These are phyloP conservation scores for Erodium trifolium DNA, from an alignment of 441 rosid genomes.

Conservation along the genomic window DNA sequence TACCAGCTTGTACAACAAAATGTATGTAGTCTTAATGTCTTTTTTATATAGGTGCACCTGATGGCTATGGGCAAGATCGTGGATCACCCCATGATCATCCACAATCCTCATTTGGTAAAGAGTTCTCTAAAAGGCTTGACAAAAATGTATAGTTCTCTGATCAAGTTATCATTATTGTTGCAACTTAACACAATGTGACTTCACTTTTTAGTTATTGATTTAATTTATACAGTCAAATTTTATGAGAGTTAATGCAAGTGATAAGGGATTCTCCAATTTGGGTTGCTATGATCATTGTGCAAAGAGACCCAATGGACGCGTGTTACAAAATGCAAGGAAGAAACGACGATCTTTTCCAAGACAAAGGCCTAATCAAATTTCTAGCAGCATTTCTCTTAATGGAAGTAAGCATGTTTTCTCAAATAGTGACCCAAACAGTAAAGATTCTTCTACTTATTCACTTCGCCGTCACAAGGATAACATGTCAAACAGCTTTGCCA, in stretches of 20 bases:
- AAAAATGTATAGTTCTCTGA: constrained; percentile 37
- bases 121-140: constrained; percentile 38
- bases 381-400: constrained; percentile 22
- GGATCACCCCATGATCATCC: constrained; percentile 13
- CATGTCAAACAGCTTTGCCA: background rate
- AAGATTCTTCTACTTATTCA: constrained; percentile 19
- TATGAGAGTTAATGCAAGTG: background rate
- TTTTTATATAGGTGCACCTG: background rate
- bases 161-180: constrained; percentile 16
- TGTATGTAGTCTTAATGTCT: background rate
- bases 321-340: constrained; percentile 21
- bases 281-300: constrained; percentile 25
- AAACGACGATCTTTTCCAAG: constrained; percentile 30
- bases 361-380: constrained; percentile 21
- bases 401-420: constrained; percentile 17
- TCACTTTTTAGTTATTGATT: constrained; percentile 18
- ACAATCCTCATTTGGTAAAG: constrained; percentile 37
- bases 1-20: background rate
- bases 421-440: too few relatives aligned
- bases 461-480: constrained; percentile 20
- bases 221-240: constrained; percentile 36
- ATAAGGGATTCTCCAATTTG: constrained; percentile 31
- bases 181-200: constrained; percentile 14
- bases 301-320: constrained; percentile 25
- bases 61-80: background rate